A percentile compares a stretch with the other conserved stretches of the same genome.
phyloP scores from a whole-genome alignment of 352 stramenopile species.

The Globisporangium emineosum region DNA sequence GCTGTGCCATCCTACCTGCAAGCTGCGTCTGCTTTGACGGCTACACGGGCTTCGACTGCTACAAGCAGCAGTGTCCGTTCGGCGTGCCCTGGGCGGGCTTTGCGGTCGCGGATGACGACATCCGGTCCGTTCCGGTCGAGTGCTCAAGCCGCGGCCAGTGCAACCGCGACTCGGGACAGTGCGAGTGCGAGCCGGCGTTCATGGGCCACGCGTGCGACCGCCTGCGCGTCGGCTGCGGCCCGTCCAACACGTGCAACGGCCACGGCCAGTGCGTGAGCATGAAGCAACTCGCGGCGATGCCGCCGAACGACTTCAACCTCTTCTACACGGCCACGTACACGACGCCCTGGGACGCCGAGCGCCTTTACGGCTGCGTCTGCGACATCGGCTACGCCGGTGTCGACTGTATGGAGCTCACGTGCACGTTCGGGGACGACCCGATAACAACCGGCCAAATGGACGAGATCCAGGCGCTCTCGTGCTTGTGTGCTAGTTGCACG shows the following conservation, averaged over 20 bases:
- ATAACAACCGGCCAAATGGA: slow-evolving; percentile 66
- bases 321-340: slow-evolving; percentile 54
- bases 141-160: slow-evolving; percentile 80
- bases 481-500: slow-evolving; percentile 48
- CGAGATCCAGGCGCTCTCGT: slow-evolving; percentile 80
- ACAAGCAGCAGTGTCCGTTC: slow-evolving; percentile 63
- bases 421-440: slow-evolving; percentile 86
- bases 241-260: slow-evolving; percentile 67
- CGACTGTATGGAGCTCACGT: slow-evolving; percentile 83
- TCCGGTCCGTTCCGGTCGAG: slow-evolving; percentile 42
- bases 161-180: slow-evolving; percentile 66
- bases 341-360: slow-evolving; percentile 79
- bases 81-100: slow-evolving; percentile 62
- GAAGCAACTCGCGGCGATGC: slow-evolving; percentile 32
- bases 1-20: background rate
- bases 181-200: slow-evolving; percentile 81
- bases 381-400: slow-evolving; percentile 87
- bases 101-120: slow-evolving; percentile 34
- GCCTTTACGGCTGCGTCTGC: slow-evolving; percentile 86
- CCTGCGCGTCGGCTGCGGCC: slow-evolving; percentile 57
- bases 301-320: slow-evolving; percentile 60
- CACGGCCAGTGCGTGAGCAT: slow-evolving; percentile 89
- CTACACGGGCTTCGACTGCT: slow-evolving; percentile 89
- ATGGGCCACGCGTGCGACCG: slow-evolving; percentile 60
- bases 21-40: slow-evolving; percentile 85